Base-by-base conservation (phyloP, 148 eudicot species). In the Mesembryanthemum crystallinum region DNA sequence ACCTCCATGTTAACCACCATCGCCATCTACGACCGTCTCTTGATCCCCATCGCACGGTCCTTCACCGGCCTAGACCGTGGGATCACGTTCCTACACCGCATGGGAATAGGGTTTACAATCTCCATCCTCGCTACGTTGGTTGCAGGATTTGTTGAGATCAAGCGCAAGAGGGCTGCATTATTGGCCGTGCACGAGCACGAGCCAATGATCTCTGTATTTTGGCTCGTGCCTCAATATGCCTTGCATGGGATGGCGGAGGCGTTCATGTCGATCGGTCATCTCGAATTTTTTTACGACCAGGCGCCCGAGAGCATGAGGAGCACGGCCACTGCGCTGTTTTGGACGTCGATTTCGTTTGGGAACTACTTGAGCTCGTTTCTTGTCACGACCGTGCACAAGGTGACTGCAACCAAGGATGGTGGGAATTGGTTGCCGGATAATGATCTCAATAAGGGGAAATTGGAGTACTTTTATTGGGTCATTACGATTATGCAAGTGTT, bases 291-390 rank as follows among this genome's bases (percentile, higher is more conserved):
- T 76, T 91, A 88, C 15, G 97, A 92, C 30, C 97, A 94, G 72
- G 86, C 96, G 12, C 98, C 97, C 0, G 97, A 92, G 81, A 94
- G 98, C 80, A 94, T 94, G 98, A 78, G 86, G 77, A 94, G 97
- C 71, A 87, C 92, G 0, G 96, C 96, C 0, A 81, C 86, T 35
- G 98, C 98, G 0, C 58, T 94, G 65, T 94, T 90, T 74, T 92
- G 85, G 83, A 80, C 85, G 1, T 74, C 97, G 3, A 92, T 92
- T 51, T 73, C 96, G 0, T 35, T 86, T 1, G 98, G 97, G 67
- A 94, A 83, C 66, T 92, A 87, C 52, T 17, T 80, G 69, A 92
- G 97, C 24, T 81, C 96, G 1, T 54, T 94, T 8, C 35, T 94
- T 73, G 92, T 94, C 1, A 32, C 89, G 0, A 11, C 86, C 14